Evolutionary conservation across 306 rosid species (phyloP).

Genomic region (cucumber (Cucumis sativus)): Cucumber_9930_V3 NC_026657.2:26816001-26816500

Average conservation of each 20-base stretch:
- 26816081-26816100: conserved; percentile 88
- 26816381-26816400: conserved; percentile 66
- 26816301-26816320: conserved; percentile 26
- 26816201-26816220: conserved; percentile 20
- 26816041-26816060: conserved; percentile 94
- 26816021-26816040: conserved; percentile 53
- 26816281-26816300: conserved; percentile 29
- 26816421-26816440: conserved; percentile 20
- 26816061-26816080: conserved; percentile 91
- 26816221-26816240: conserved; percentile 24
- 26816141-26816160: conserved; percentile 68
- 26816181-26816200: conserved; percentile 87
- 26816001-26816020: conserved; percentile 42
- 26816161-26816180: conserved; percentile 81
- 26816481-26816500: conserved; percentile 25
- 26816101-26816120: conserved; percentile 93
- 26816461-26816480: conserved; percentile 10
- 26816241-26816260: conserved; percentile 48
- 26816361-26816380: conserved; percentile 15
- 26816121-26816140: conserved; percentile 88
- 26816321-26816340: conserved; percentile 13
- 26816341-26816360: conserved; percentile 14
- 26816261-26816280: conserved; percentile 41
- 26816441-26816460: conserved; percentile 22
- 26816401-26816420: conserved; percentile 36